Percentiles rank a stretch among this genome's conserved stretches.
These are phyloP conservation scores for Bjerkandera adusta DNA, from an alignment of 1,284 basidiomycete genomes.

Conservation along the genomic window DNA sequence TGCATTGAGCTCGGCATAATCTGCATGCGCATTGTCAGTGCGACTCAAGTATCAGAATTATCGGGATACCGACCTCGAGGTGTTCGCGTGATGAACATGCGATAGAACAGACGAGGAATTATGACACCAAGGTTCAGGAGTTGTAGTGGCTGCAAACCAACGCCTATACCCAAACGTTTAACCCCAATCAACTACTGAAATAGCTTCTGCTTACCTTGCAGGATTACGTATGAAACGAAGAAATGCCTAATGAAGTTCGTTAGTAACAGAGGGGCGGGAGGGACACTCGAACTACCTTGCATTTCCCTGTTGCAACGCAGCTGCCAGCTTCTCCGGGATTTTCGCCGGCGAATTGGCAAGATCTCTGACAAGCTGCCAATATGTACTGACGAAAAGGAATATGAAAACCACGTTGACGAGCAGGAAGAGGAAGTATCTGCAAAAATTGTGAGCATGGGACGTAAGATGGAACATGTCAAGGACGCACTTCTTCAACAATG, in stretches of 20 bases:
- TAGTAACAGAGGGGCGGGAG: conserved; percentile 7
- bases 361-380: conserved; percentile 86
- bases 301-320: conserved; percentile 71
- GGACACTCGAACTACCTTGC: conserved; percentile 52
- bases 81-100: conserved; percentile 76
- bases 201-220: conserved; percentile 63
- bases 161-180: conserved; percentile 45
- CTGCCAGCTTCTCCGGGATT: conserved; percentile 87
- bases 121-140: conserved; percentile 87
- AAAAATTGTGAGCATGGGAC: conserved; percentile 4
- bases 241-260: conserved; percentile 64
- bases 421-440: conserved; percentile 91
- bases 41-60: conserved; percentile 7
- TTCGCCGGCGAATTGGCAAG: conserved; percentile 85
- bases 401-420: conserved; percentile 95
- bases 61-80: conserved; percentile 58
- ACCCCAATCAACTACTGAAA: background rate
- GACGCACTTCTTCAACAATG: conserved; percentile 84
- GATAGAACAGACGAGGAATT: conserved; percentile 70
- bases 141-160: conserved; percentile 95
- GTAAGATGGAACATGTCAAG: background rate
- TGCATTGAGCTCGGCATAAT: conserved; percentile 95
- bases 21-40: conserved; percentile 35
- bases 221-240: conserved; percentile 93
- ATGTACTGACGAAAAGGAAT: conserved; percentile 88